Conservation (phyloP, 495 filamentous ascomycete species). For the Sabuloglossum arenarium region DNA sequence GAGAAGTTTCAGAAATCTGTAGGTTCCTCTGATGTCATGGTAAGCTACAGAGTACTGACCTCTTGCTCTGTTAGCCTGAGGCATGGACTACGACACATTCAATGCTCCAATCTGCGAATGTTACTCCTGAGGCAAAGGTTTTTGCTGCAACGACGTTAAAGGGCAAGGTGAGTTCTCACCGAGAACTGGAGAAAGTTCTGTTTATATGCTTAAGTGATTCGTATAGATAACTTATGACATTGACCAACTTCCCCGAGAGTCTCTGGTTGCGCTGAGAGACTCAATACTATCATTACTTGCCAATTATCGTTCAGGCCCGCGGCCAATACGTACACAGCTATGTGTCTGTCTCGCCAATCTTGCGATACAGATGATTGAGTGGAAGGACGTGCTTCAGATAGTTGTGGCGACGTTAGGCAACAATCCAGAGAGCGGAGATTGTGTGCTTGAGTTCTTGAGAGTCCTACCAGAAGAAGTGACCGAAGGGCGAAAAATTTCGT, state of each 20-base stretch:
- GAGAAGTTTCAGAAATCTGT: conserved; percentile 98
- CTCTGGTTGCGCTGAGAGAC: conserved; percentile 55
- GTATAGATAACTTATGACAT: conserved; percentile 61
- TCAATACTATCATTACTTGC: conserved; percentile 63
- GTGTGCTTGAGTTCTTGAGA: conserved; percentile 83
- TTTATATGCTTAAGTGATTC: conserved; percentile 13
- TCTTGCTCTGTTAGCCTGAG: conserved; percentile 33
- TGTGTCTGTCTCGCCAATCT: conserved; percentile 86
- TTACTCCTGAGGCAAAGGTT: conserved; percentile 64
- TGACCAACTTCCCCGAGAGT: conserved; percentile 60
- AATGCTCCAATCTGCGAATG: conserved; percentile 54
- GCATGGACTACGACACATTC: conserved; percentile 79
- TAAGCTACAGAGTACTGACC: not conserved
- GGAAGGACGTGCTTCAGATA: conserved; percentile 78
- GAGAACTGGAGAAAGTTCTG: not conserved
- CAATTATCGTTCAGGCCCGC: conserved; percentile 58
- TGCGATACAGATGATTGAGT: conserved; percentile 85
- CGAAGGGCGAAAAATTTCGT: conserved; percentile 94
- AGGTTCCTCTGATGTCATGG: conserved; percentile 19
- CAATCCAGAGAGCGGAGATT: conserved; percentile 53
- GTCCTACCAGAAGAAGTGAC: conserved; percentile 98
- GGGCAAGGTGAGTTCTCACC: conserved; percentile 57
- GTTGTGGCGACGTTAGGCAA: conserved; percentile 63
- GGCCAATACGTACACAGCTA: conserved; percentile 82
- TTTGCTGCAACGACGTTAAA: conserved; percentile 95